Base-by-base conservation (phyloP, 1,139 yeast genomes). In the Groenewaldozyma sp. region DNA sequence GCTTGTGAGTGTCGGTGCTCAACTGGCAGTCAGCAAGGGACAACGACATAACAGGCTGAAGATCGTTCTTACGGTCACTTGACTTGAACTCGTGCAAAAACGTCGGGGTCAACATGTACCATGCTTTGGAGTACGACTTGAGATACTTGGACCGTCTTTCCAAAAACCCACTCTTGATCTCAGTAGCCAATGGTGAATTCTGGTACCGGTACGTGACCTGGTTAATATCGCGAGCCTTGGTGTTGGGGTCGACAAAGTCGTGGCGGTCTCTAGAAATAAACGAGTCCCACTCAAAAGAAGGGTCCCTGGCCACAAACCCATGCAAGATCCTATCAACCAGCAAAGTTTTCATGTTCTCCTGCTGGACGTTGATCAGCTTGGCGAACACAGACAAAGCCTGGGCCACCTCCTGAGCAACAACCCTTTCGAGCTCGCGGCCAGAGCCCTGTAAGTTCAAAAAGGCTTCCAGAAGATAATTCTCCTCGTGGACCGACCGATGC, bases 71-170 rank as follows among this genome's bases (percentile, higher is more conserved):
- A 41, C 95, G 72, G 60, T 88, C 95, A 5, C 76, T 63, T 1
- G 88, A 68, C 64, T 87, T 88, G 63, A 91, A 84, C 63, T 91
- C 98, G 58, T 91, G 97, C 43, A 91, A 66, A 54, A 76, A 88
- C 43, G 79, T 77, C 42, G 96, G 82, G 1, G 98, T 87, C 50
- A 91, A 68, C 24, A 91, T 95, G 58, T 87, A 93, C 78, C 84
- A 91, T 3, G 94, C 94, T 50, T 78, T 74, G 3, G 94, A 77
- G 62, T 87, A 93, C 22, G 91, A 82, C 65, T 87, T 88, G 49
- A 91, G 70, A 58, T 78, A 87, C 65, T 88, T 91, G 1, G 96
- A 83, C 52, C 95, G 74, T 58, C 96, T 74, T 60, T 91, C 98
- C 49, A 91, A 68, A 49, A 70, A 74, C 1, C 97, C 96, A 28